Percentiles rank a stretch among this genome's conserved stretches.
Conservation (phyloP, 2,329 filamentous ascomycete species). For the Colletotrichum zoysiae region DNA sequence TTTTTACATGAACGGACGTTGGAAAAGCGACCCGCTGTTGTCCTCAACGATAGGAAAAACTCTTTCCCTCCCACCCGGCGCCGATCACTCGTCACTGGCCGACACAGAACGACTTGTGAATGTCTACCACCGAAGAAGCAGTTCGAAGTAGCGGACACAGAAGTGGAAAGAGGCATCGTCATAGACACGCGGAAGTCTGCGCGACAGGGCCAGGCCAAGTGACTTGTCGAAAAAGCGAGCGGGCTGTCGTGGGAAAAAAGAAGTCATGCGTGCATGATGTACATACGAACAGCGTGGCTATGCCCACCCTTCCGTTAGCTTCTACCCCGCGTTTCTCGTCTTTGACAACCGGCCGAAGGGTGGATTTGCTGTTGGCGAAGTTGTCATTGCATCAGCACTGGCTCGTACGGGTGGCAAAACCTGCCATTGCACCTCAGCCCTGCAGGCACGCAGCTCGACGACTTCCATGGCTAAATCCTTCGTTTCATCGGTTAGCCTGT, state of each 20-base stretch:
- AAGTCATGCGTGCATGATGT: conserved; percentile 19
- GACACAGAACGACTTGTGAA: conserved; percentile 6
- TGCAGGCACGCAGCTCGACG: conserved; percentile 24
- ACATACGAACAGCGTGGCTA: conserved; percentile 20
- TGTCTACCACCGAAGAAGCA: background rate
- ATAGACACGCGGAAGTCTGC: conserved; percentile 2
- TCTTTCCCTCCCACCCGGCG: conserved; percentile 4
- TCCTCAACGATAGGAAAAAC: conserved; percentile 17
- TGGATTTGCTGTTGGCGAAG: conserved; percentile 15
- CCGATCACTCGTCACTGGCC: conserved; percentile 15
- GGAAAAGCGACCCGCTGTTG: background rate
- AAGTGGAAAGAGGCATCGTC: background rate
- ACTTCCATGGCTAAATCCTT: conserved; percentile 11
- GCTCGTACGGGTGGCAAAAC: conserved; percentile 22
- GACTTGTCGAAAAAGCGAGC: background rate
- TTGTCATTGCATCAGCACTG: conserved; percentile 26
- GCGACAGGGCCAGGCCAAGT: conserved; percentile 4
- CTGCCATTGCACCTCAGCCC: conserved; percentile 28
- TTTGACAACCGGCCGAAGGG: conserved; percentile 5
- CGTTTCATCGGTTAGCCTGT: conserved; percentile 33
- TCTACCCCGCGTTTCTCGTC: conserved; percentile 31
- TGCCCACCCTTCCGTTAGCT: conserved; percentile 28
- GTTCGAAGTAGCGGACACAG: background rate
- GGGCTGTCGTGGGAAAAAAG: conserved; percentile 3
- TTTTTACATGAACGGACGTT: conserved; percentile 12